Evolutionary conservation across 2,329 filamentous ascomycete genomes (phyloP), one percentile per base, ranked within the genome.

Genomic region (Chaetothyriales sp.): DNA sequence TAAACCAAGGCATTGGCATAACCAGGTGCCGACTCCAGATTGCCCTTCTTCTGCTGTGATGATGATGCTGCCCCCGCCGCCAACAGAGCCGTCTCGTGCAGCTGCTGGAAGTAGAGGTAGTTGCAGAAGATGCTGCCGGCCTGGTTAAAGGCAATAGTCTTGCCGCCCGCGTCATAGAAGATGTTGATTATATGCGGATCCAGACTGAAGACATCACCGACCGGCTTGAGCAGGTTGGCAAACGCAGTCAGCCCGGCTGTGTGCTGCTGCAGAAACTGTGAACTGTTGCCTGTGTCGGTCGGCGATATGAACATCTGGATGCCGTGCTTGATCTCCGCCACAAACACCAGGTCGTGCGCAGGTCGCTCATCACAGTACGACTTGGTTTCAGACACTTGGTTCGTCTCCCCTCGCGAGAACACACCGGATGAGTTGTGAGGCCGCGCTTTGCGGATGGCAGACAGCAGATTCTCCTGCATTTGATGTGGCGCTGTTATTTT

Each of bases 81-180:
- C 18, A 65, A 62, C 46, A 79, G 65, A 55, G 72, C 66, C 12
- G 69, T 61, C 44, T 78, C 72, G 62, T 96, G 90, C 28, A 95
- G 68, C 61, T 90, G 81, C 53, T 83, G 68, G 65, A 89, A 96
- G 71, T 86, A 95, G 18, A 86, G 76, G 56, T 94, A 76, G 63
- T 98, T 98, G 73, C 88, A 95, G 70, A 96, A 98, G 26, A 98
- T 78, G 60, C 83, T 86, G 39, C 90, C 89, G 42, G 76, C 79
- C 7, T 78, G 77, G 64, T 98, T 98, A 73, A 98, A 98, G 0
- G 90, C 92, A 55, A 98, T 95, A 0, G 87, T 89, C 51, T 78
- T 79, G 3, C 87, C 85, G 2, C 71, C 68, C 43, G 83, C 78
- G 60, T 95, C 89, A 60, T 88, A 87, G 69, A 90, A 96, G 48